Evolutionary conservation across 2,329 filamentous ascomycete species (phyloP), one percentile per base, ranked within the genome.

Genomic region (Trichoderma sp.): DNA sequence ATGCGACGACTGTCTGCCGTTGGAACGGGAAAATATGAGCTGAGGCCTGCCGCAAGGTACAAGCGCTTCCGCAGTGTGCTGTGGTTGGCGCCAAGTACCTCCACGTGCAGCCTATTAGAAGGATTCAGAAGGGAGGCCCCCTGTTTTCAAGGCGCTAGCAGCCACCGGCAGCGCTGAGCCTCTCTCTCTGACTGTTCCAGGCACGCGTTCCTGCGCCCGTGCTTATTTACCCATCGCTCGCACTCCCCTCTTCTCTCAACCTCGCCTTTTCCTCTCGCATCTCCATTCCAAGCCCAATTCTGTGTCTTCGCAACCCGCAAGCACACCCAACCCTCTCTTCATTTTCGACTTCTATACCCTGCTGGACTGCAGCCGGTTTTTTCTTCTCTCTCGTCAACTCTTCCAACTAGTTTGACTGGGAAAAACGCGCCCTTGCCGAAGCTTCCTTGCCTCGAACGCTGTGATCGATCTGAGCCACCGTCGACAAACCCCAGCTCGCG

Each of bases 191-290:
- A 43, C 39, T 43, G 39, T 70, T 34, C 47, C 64, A 23, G 70
- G 65, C 70, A 64, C 70, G 70, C 70, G 70, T 71, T 71, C 70
- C 66, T 72, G 43, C 66, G 59, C 71, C 55, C 61, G 62, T 61
- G 68, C 39, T 15, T 26, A 70, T 70, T 64, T 70, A 65, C 65
- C 59, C 47, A 23, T 50, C 50, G 17, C 71, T 61, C 30, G 28
- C 58, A 36, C 59, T 70, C 67, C 71, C 55, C 66, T 65, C 65
- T 58, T 34, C 70, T 53, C 39, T 15, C 50, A 68, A 57, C 50
- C 47, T 59, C 50, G 28, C n/a, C 62, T 64, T 36, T 57, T 65
- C 50, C 58, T 70, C 50, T 61, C 59, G 23, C 59, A 58, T 67
- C 66, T 65, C 66, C 53, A 69, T 61, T 59, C 50, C 68, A 50